Conservation (phyloP, 2,329 filamentous ascomycete species). For the Colletotrichum sp. region DNA sequence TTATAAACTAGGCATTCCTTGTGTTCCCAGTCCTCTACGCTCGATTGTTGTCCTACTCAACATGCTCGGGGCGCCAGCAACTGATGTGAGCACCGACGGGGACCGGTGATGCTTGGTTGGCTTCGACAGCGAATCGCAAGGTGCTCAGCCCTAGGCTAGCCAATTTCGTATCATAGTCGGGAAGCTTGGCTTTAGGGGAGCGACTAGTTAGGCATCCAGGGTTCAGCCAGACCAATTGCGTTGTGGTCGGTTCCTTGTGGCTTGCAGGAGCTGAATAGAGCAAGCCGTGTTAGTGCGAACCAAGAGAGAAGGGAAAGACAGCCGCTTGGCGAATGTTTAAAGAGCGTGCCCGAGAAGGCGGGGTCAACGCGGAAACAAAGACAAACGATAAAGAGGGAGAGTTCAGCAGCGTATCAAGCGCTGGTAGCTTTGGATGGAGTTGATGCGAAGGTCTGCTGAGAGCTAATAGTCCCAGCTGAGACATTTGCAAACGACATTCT, state of each 20-base stretch:
- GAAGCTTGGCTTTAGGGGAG: constrained; percentile 30
- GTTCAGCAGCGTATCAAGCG: not conserved
- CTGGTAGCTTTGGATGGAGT: not conserved
- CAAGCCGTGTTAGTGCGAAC: constrained; percentile 1
- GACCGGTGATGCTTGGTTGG: not conserved
- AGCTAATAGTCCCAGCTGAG: not conserved
- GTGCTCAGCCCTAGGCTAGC: constrained; percentile 28
- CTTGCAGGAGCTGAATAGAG: constrained; percentile 42
- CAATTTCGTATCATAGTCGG: constrained; percentile 23
- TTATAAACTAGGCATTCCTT: constrained; percentile 6
- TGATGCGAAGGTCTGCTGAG: not conserved
- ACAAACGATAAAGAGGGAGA: not conserved
- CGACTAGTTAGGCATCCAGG: constrained; percentile 8
- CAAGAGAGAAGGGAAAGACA: not conserved
- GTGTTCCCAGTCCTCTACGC: not conserved
- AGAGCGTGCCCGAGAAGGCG: not conserved
- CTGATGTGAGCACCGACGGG: not conserved
- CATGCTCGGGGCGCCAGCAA: not conserved
- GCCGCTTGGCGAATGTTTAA: not conserved
- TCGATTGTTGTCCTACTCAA: not conserved
- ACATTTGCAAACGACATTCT: not conserved
- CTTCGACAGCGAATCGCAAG: not conserved
- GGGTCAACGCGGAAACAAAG: constrained; percentile 24
- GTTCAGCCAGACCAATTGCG: constrained; percentile 28
- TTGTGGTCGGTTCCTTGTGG: constrained; percentile 24